These are phyloP conservation scores for Tephrocybe sp. DNA, from an alignment of 768 basidiomycete species.

Conservation along the genomic window DNA sequence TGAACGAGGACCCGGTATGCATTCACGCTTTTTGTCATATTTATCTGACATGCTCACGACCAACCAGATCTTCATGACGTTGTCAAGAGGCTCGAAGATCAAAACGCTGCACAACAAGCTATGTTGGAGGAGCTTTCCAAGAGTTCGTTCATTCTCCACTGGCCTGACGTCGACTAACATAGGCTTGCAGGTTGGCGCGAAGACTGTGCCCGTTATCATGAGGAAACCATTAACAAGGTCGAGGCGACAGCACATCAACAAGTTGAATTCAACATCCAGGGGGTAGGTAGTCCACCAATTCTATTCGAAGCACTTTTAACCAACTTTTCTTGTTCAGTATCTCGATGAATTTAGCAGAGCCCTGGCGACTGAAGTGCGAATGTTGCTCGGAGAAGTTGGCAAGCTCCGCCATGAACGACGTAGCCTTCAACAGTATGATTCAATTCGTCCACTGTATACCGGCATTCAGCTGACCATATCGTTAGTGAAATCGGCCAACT, in stretches of 20 bases:
- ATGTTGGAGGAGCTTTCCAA: conserved; percentile 55
- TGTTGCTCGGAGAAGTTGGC: conserved; percentile 82
- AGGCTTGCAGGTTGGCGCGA: conserved; percentile 57
- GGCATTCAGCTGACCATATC: background rate
- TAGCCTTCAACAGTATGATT: conserved; percentile 71
- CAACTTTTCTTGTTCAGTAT: conserved; percentile 46
- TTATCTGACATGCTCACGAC: background rate
- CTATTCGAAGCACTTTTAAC: background rate
- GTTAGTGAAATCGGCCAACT: conserved; percentile 74
- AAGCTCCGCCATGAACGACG: conserved; percentile 80
- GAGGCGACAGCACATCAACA: conserved; percentile 71
- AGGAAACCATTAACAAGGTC: conserved; percentile 67
- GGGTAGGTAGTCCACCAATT: conserved; percentile 44
- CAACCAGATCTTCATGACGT: conserved; percentile 56
- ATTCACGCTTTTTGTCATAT: background rate
- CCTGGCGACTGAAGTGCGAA: conserved; percentile 78
- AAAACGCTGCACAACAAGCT: conserved; percentile 61
- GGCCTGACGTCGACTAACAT: conserved; percentile 5
- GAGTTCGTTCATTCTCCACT: conserved; percentile 38
- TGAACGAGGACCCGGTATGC: conserved; percentile 58
- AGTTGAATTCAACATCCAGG: conserved; percentile 83
- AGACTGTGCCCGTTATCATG: conserved; percentile 64
- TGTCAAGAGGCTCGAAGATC: conserved; percentile 55
- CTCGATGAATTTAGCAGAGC: conserved; percentile 88
- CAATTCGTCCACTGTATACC: background rate